Percentiles rank a stretch among this genome's conserved stretches.
Conservation (phyloP, 1,284 basidiomycete genomes). For the Irpex sp. region DNA sequence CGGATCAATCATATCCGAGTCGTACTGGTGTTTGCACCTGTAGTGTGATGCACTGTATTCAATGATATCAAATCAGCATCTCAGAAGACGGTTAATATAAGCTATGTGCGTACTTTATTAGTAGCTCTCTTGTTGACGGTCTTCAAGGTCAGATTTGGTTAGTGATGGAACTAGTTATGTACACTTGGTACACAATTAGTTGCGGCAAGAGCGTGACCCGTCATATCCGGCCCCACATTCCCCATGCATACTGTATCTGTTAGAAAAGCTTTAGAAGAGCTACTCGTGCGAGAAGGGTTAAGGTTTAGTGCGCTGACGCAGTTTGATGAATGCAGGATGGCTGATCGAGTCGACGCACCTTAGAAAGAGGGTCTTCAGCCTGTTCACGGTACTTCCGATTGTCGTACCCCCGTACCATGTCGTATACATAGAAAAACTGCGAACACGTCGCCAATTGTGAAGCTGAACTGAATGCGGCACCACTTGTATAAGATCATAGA, state of each 20-base stretch:
- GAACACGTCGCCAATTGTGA: no score
- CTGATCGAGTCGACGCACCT: not conserved
- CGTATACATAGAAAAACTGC: no score
- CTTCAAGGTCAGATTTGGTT: not conserved
- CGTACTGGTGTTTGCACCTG: not conserved
- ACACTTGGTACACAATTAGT: not conserved
- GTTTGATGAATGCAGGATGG: not conserved
- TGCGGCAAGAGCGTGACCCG: not conserved
- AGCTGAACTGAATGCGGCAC: no score
- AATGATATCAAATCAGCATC: not conserved
- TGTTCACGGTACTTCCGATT: not conserved
- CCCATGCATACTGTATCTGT: constrained; percentile 1
- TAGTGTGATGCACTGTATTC: not conserved
- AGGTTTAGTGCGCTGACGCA: not conserved
- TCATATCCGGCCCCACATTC: not conserved
- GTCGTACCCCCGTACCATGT: not conserved
- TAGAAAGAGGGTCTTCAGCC: not conserved
- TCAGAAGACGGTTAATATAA: not conserved
- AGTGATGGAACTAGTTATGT: not conserved
- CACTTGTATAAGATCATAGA: no score
- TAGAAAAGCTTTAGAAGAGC: not conserved
- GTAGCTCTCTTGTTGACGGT: not conserved
- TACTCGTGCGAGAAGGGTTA: not conserved
- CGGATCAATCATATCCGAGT: not conserved
- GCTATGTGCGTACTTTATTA: not conserved